Evolutionary conservation across 2,329 filamentous ascomycete species (phyloP).

Genomic region (Fusarium sp.): DNA sequence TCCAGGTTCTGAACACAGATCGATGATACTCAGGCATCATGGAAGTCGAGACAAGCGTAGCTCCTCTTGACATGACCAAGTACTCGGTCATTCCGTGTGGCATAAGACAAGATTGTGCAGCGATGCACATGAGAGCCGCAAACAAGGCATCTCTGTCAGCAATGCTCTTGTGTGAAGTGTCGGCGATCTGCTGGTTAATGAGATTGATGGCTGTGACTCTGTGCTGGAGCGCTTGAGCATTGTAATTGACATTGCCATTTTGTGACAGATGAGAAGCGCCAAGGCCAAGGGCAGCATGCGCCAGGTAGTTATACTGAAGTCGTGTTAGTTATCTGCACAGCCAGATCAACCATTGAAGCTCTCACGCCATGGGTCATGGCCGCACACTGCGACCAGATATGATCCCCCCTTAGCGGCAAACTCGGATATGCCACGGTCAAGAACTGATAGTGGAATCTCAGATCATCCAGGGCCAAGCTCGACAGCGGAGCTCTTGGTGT

Average conservation of each 20-base stretch:
- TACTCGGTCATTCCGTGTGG: slow-evolving; percentile 54
- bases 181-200: slow-evolving; percentile 49
- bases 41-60: neutral
- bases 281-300: slow-evolving; percentile 53
- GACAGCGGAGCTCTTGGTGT: slow-evolving; percentile 44
- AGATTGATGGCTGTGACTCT: slow-evolving; percentile 48
- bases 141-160: slow-evolving; percentile 52
- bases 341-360: neutral
- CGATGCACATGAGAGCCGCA: slow-evolving; percentile 50
- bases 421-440: slow-evolving; percentile 55
- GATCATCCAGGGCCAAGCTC: slow-evolving; percentile 50
- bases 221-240: slow-evolving; percentile 43
- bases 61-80: slow-evolving; percentile 47
- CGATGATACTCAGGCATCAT: slow-evolving; percentile 3
- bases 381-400: slow-evolving; percentile 49
- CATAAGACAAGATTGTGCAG: slow-evolving; percentile 52
- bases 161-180: slow-evolving; percentile 36
- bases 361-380: slow-evolving; percentile 51
- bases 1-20: neutral
- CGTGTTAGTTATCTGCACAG: neutral
- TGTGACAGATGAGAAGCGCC: slow-evolving; percentile 52
- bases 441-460: slow-evolving; percentile 65
- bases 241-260: slow-evolving; percentile 42
- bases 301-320: slow-evolving; percentile 49
- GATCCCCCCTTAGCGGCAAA: slow-evolving; percentile 47